phyloP scores from a whole-genome alignment of 805 yeast genomes.

The Ogataea nitratoaversa region DNA sequence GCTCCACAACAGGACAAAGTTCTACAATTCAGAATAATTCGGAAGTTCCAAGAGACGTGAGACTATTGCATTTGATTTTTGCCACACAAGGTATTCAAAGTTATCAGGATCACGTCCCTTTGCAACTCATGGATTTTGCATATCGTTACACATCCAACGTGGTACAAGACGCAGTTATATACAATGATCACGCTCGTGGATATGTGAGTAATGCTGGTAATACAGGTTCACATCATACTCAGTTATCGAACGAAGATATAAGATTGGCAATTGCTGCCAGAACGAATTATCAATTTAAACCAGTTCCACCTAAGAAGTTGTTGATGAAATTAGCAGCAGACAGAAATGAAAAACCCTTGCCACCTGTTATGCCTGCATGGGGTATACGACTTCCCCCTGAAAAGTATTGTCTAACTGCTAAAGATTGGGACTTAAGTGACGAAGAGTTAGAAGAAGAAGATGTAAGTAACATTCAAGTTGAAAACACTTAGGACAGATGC shows the following conservation, averaged over 20 bases:
- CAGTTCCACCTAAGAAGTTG: conserved; percentile 91
- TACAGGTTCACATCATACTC: conserved; percentile 34
- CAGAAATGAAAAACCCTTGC: conserved; percentile 82
- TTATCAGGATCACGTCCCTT: conserved; percentile 93
- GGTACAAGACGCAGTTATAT: conserved; percentile 82
- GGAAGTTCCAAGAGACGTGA: conserved; percentile 80
- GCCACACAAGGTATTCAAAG: conserved; percentile 91
- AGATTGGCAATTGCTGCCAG: conserved; percentile 90
- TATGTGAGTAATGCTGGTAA: conserved; percentile 36
- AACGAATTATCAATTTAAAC: conserved; percentile 94
- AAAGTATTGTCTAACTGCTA: conserved; percentile 87
- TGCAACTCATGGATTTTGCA: conserved; percentile 97
- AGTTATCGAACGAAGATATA: conserved; percentile 81
- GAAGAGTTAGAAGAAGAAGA: conserved; percentile 36
- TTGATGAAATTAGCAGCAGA: conserved; percentile 88
- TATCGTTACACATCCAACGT: conserved; percentile 82
- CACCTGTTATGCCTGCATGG: conserved; percentile 86
- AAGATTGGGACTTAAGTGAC: conserved; percentile 61
- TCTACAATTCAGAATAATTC: conserved; percentile 6
- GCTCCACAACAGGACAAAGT: too few species aligned
- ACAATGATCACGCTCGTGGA: conserved; percentile 73
- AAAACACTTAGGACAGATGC: too few species aligned
- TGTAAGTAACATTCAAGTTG: conserved; percentile 19
- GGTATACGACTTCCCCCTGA: conserved; percentile 96
- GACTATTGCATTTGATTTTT: conserved; percentile 81